Conservation (phyloP, 2,329 filamentous ascomycete species). For the Bisporella sp. region DNA sequence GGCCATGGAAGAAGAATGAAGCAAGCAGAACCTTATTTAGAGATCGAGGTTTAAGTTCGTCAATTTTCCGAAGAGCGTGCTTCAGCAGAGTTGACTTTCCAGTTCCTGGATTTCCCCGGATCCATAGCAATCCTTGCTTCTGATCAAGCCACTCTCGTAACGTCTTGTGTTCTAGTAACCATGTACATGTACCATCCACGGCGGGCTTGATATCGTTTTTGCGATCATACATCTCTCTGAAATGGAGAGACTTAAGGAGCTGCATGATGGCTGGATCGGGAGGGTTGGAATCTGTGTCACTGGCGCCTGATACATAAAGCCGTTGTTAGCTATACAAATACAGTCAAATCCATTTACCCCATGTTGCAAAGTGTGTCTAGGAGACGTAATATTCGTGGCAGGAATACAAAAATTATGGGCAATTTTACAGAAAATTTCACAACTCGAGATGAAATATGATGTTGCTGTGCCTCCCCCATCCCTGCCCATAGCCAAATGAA, state of each 20-base stretch:
- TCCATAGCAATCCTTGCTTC: conserved; percentile 25
- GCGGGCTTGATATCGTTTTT: background rate
- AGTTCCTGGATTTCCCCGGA: conserved; percentile 31
- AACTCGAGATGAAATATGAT: too few relatives aligned
- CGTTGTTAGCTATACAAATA: too few relatives aligned
- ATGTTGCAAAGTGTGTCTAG: too few relatives aligned
- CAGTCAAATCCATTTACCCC: too few relatives aligned
- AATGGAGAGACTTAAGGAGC: background rate
- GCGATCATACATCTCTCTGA: background rate
- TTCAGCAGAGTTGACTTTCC: conserved; percentile 31
- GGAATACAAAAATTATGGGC: too few relatives aligned
- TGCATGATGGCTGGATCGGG: too few relatives aligned
- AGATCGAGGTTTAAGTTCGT: background rate
- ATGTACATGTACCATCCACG: conserved; percentile 22
- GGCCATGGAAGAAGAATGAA: conserved; percentile 29
- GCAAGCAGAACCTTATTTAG: conserved; percentile 12
- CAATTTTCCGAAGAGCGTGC: conserved; percentile 25
- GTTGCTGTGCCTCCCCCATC: too few relatives aligned
- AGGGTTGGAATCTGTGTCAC: too few relatives aligned
- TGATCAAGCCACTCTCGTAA: conserved; percentile 16
- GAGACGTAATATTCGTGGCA: too few relatives aligned
- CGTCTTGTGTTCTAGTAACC: conserved; percentile 20
- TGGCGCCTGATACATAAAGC: too few relatives aligned
- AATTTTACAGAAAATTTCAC: too few relatives aligned
- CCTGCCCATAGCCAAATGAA: too few relatives aligned